Percentiles rank a stretch among this genome's conserved stretches.
These are phyloP conservation scores for Chenopodium formosanum DNA, from an alignment of 148 eudicot genomes.

Conservation along the genomic window DNA sequence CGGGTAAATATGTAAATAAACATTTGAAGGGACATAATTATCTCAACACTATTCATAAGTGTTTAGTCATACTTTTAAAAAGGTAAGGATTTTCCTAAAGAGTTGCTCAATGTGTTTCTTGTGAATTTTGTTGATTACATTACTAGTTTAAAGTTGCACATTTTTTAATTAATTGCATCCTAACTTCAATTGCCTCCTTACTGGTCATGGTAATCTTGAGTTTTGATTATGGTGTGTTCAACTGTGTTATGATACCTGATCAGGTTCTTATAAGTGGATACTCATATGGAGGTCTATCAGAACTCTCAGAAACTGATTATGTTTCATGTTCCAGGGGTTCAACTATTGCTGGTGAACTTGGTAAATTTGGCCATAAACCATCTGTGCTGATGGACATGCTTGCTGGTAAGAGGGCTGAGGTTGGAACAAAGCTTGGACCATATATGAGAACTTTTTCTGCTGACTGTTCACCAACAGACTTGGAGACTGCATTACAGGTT, in stretches of 20 bases:
- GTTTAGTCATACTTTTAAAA: too few species aligned
- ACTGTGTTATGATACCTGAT: slow-evolving; percentile 33
- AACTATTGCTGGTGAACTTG: slow-evolving; percentile 88
- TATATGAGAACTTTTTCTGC: slow-evolving; percentile 86
- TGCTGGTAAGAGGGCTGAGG: slow-evolving; percentile 97
- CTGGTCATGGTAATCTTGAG: neutral
- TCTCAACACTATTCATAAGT: too few species aligned
- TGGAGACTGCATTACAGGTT: slow-evolving; percentile 92
- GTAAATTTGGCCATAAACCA: slow-evolving; percentile 86
- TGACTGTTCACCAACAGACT: slow-evolving; percentile 89
- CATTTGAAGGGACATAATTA: too few species aligned
- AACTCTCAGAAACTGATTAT: slow-evolving; percentile 80
- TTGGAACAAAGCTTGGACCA: slow-evolving; percentile 80
- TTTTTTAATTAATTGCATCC: neutral
- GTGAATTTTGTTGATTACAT: slow-evolving; percentile 16
- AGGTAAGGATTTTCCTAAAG: neutral
- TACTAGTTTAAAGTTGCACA: neutral
- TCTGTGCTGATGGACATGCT: slow-evolving; percentile 81
- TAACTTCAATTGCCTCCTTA: slow-evolving; percentile 4
- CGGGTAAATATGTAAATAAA: too few species aligned
- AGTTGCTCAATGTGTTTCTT: neutral
- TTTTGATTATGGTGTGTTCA: neutral
- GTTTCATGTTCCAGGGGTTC: slow-evolving; percentile 86
- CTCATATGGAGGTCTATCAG: slow-evolving; percentile 88
- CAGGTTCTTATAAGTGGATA: slow-evolving; percentile 87